phyloP scores from a whole-genome alignment of 2,329 filamentous ascomycete species.

The Trichophaea hybrida region DNA sequence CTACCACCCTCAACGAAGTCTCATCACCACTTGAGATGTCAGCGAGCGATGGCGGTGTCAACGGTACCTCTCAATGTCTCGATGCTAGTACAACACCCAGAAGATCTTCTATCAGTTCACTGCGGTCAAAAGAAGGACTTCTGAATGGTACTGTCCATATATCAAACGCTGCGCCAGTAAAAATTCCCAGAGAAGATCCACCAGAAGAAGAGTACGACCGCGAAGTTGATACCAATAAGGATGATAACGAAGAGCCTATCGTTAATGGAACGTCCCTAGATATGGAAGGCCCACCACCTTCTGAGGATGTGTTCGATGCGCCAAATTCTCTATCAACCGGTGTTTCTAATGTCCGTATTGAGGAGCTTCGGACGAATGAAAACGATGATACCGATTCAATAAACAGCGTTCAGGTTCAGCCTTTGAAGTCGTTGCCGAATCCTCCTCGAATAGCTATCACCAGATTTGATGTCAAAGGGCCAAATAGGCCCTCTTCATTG shows the following conservation, averaged over 20 bases:
- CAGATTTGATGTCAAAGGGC: slow-evolving; percentile 18
- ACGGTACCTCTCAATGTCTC: neutral
- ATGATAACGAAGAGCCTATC: neutral
- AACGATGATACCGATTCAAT: slow-evolving; percentile 18
- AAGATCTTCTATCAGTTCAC: neutral
- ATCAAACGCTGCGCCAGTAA: slow-evolving; percentile 1
- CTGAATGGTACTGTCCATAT: neutral
- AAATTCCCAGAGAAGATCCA: slow-evolving; percentile 3
- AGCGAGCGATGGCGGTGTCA: neutral
- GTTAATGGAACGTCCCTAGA: neutral
- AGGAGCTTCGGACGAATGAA: slow-evolving; percentile 14
- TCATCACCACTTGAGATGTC: neutral
- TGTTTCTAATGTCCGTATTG: slow-evolving; percentile 19
- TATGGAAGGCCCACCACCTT: slow-evolving; percentile 2
- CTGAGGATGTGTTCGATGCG: slow-evolving; percentile 6
- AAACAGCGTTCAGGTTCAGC: slow-evolving; percentile 5
- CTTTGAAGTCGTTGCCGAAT: slow-evolving; percentile 8
- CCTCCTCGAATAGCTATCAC: slow-evolving; percentile 14
- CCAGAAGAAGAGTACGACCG: neutral
- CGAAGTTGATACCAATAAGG: neutral
- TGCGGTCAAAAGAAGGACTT: neutral
- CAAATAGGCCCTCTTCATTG: neutral
- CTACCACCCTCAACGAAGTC: neutral
- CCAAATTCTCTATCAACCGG: slow-evolving; percentile 10
- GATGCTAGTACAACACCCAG: neutral